Percentiles rank a stretch among this genome's conserved stretches.
Evolutionary conservation across 768 basidiomycete species (phyloP).

Genomic region (Baorangia bicolor): DNA sequence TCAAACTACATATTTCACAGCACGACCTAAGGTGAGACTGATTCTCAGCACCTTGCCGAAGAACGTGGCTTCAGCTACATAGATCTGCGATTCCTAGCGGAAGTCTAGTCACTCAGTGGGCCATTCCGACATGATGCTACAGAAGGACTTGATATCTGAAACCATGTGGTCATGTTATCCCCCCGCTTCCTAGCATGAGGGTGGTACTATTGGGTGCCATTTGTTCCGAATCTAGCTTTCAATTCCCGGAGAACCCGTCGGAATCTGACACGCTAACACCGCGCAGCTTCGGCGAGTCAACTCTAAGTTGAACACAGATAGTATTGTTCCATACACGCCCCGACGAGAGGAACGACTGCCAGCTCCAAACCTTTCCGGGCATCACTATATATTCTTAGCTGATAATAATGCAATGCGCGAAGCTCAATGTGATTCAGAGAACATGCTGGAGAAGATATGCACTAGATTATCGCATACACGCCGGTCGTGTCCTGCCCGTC

Average conservation of each 20-base stretch:
- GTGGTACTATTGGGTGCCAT: neutral
- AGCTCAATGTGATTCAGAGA: neutral
- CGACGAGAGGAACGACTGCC: neutral
- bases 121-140: neutral
- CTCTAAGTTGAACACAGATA: neutral
- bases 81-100: neutral
- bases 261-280: neutral
- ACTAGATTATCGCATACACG: neutral
- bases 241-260: neutral
- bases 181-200: no score
- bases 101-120: neutral
- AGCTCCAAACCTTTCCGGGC: neutral
- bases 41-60: neutral
- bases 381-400: neutral
- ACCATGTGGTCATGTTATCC: neutral
- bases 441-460: neutral
- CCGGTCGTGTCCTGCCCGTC: neutral
- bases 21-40: neutral
- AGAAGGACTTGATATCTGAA: neutral
- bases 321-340: neutral
- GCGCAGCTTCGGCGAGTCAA: neutral
- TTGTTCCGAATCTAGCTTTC: neutral
- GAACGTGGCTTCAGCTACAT: neutral
- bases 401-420: neutral
- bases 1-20: neutral